phyloP scores from a whole-genome alignment of 192 early-diverging fungal genomes.

The Backusella parvicylindrica region DNA sequence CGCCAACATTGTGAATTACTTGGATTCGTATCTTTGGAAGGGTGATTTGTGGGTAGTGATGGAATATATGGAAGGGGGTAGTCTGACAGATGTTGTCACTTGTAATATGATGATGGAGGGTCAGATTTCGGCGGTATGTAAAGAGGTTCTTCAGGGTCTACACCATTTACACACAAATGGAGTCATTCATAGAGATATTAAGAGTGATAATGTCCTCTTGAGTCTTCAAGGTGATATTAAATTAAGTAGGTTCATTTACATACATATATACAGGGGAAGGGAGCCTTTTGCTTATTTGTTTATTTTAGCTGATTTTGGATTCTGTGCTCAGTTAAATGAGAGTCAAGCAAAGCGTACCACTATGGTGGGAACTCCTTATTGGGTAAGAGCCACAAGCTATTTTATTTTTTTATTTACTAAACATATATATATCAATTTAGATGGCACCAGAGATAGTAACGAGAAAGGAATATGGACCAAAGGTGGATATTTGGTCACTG shows the following conservation, averaged over 20 bases:
- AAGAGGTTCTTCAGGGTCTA: conserved; percentile 71
- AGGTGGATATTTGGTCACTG: conserved; percentile 95
- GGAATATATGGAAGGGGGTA: conserved; percentile 92
- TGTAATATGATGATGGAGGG: conserved; percentile 79
- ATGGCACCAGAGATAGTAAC: conserved; percentile 98
- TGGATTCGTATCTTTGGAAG: conserved; percentile 76
- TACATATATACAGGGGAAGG: background rate
- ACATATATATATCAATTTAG: background rate
- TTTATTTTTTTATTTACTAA: background rate
- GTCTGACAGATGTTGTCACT: conserved; percentile 80
- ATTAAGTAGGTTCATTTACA: conserved; percentile 43
- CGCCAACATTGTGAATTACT: conserved; percentile 85
- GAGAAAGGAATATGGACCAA: conserved; percentile 86
- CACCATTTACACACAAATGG: conserved; percentile 69
- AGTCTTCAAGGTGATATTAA: conserved; percentile 69
- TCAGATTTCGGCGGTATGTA: conserved; percentile 83
- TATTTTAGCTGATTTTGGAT: conserved; percentile 78
- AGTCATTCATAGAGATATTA: conserved; percentile 89
- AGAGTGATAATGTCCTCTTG: conserved; percentile 83
- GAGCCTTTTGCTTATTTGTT: background rate
- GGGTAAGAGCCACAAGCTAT: conserved; percentile 32
- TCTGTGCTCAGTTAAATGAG: conserved; percentile 79
- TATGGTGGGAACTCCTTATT: conserved; percentile 91
- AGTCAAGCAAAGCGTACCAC: conserved; percentile 72
- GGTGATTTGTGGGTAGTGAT: conserved; percentile 90